phyloP scores from a whole-genome alignment of 2,329 filamentous ascomycete genomes.

The Nemania sp. region DNA sequence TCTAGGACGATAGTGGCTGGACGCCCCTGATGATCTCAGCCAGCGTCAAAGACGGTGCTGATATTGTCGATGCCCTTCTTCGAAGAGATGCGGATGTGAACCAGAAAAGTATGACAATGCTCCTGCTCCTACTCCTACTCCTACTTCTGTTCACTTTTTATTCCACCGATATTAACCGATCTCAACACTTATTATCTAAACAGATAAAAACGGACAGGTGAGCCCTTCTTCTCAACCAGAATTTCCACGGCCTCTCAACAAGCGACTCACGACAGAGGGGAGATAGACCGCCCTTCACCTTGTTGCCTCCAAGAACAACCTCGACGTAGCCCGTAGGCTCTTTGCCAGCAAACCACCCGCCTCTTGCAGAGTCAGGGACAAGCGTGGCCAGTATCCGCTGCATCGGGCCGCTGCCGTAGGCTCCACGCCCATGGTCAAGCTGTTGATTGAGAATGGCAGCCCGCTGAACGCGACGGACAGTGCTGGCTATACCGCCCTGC shows the following conservation, averaged over 20 bases:
- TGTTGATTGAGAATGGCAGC: constrained; percentile 76
- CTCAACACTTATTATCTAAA: constrained; percentile 9
- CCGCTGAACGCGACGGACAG: constrained; percentile 83
- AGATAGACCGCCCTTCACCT: constrained; percentile 85
- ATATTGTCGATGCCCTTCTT: constrained; percentile 69
- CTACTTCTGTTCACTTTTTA: background rate
- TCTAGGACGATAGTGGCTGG: constrained; percentile 77
- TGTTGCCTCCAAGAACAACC: constrained; percentile 84
- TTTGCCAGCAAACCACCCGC: constrained; percentile 71
- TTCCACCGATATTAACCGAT: background rate
- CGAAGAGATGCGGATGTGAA: constrained; percentile 73
- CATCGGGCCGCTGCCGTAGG: constrained; percentile 92
- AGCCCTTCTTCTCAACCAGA: background rate
- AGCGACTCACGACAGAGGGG: background rate
- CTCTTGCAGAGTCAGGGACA: constrained; percentile 80
- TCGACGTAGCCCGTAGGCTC: constrained; percentile 80
- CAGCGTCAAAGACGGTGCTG: constrained; percentile 73
- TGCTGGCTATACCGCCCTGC: constrained; percentile 84
- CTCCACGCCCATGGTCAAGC: constrained; percentile 81
- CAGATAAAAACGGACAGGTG: constrained; percentile 70
- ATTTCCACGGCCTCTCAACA: background rate
- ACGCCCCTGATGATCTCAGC: constrained; percentile 83
- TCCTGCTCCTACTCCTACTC: no score
- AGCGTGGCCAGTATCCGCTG: constrained; percentile 83
- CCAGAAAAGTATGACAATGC: constrained; percentile 59